Evolutionary conservation across 2,329 filamentous ascomycete species (phyloP).

Genomic region (Fragosphaeria purpurea): DNA sequence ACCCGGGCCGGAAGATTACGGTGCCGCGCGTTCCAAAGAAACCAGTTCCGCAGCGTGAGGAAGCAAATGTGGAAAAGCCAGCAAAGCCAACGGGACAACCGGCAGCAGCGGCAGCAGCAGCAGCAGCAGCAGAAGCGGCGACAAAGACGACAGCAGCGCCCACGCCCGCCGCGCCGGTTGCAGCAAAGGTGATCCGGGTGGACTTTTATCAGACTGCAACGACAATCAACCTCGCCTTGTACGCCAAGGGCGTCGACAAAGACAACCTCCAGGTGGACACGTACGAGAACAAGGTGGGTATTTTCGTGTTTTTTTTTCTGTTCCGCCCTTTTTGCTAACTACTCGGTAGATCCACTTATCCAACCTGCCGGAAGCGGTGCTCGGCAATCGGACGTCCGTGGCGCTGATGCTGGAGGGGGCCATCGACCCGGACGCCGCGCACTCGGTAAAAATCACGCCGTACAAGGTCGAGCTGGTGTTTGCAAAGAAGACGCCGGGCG

Average conservation of each 20-base stretch:
- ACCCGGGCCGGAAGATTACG: constrained; percentile 37
- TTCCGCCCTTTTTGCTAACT: background rate
- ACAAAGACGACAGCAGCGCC: constrained; percentile 1
- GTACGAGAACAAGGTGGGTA: constrained; percentile 10
- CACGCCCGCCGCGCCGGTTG: background rate
- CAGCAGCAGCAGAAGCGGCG: background rate
- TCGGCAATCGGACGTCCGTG: constrained; percentile 8
- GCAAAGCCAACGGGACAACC: background rate
- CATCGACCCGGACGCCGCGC: constrained; percentile 15
- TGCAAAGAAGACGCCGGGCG: constrained; percentile 17
- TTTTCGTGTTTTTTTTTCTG: too few species aligned
- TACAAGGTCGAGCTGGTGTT: constrained; percentile 26
- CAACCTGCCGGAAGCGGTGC: constrained; percentile 13
- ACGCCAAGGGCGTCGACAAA: constrained; percentile 28
- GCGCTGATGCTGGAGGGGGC: constrained; percentile 17
- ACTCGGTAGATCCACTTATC: constrained; percentile 2
- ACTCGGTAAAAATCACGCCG: constrained; percentile 17
- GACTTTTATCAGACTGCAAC: constrained; percentile 32
- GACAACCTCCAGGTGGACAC: constrained; percentile 7
- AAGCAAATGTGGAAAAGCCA: background rate
- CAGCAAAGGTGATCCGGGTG: constrained; percentile 23
- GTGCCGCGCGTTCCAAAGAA: constrained; percentile 24
- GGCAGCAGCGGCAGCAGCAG: background rate
- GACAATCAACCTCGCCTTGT: constrained; percentile 27
- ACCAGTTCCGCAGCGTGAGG: constrained; percentile 1